Base-by-base conservation (phyloP, 2,329 filamentous ascomycete genomes). In the Exophiala spinifera region DNA sequence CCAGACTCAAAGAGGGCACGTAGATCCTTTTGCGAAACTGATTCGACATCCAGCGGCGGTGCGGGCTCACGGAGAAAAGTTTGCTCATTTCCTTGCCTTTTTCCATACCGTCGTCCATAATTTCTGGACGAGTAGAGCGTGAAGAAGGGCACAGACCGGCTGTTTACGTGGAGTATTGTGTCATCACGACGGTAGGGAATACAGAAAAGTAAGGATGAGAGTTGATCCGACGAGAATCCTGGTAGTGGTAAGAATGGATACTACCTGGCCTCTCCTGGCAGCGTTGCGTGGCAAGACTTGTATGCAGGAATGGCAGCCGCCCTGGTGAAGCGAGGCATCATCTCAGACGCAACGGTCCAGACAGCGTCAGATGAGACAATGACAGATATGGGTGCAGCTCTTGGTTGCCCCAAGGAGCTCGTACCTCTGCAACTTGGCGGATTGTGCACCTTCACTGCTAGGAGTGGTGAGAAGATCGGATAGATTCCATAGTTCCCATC, bases 201-300 rank as follows among this genome's bases (percentile, higher is more conserved):
- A n/a, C n/a, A n/a, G n/a, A n/a, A n/a, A n/a, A n/a, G n/a, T n/a
- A n/a, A n/a, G n/a, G n/a, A n/a, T n/a, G n/a, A n/a, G n/a, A n/a
- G n/a, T n/a, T n/a, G 81, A 1, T 59, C 56, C 1, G 72, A 65
- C 1, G 63, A 69, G 11, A 64, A 72, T 3, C 66, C 70, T 0
- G 70, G 64, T 1, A 56, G 74, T 46, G 76, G 76, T 0, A 72
- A 69, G 49, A 67, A 73, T 1, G 79, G 79, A 0, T 80, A 76
- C 58, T 82, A 77, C 59, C 72, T 81, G 6, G 79, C 78, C 0
- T 61, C 77, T 0, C 66, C 77, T 0, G 79, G 79, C 1, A 71
- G 66, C 15, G 66, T 82, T 3, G 70, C 69, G 0, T 83, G 79
- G 79, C 67, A 74, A 14, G 76, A 79, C 48, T 49, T 83, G 0